A percentile compares a stretch with the other conserved stretches of the same genome.
phyloP scores from a whole-genome alignment of 495 filamentous ascomycete genomes.

The Penicillium argentinense region DNA sequence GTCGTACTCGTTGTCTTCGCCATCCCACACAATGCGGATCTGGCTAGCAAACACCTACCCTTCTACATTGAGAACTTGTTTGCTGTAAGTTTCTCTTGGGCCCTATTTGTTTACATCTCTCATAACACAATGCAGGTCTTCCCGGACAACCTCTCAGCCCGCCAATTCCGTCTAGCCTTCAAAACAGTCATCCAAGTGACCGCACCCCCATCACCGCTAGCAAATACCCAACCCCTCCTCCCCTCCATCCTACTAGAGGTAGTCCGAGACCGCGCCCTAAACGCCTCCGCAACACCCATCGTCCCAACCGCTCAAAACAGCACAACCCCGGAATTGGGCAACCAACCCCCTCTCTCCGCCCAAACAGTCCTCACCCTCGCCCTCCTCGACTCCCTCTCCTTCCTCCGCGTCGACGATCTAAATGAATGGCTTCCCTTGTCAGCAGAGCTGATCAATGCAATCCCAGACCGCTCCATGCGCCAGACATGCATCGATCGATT shows the following conservation, averaged over 20 bases:
- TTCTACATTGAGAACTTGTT: slow-evolving; percentile 87
- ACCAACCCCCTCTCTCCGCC: slow-evolving; percentile 61
- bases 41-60: slow-evolving; percentile 73
- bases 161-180: slow-evolving; percentile 93
- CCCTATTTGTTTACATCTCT: background rate
- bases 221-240: slow-evolving; percentile 69
- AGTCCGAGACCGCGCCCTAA: slow-evolving; percentile 63
- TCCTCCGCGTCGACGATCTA: slow-evolving; percentile 65
- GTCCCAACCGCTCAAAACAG: slow-evolving; percentile 32
- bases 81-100: slow-evolving; percentile 40
- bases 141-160: slow-evolving; percentile 75
- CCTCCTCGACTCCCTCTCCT: slow-evolving; percentile 78
- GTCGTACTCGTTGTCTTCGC: slow-evolving; percentile 81
- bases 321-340: slow-evolving; percentile 27
- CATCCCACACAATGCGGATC: slow-evolving; percentile 68
- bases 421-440: slow-evolving; percentile 76
- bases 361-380: slow-evolving; percentile 78
- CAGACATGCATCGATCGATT: slow-evolving; percentile 69
- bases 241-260: slow-evolving; percentile 80
- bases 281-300: slow-evolving; percentile 53
- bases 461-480: slow-evolving; percentile 62
- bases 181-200: slow-evolving; percentile 83
- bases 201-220: slow-evolving; percentile 75
- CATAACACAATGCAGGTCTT: slow-evolving; percentile 55
- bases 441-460: slow-evolving; percentile 63